Evolutionary conservation across 208 protist genomes (phyloP), one percentile per base, ranked within the genome.

Genomic region (Crithidia expoeki): DNA sequence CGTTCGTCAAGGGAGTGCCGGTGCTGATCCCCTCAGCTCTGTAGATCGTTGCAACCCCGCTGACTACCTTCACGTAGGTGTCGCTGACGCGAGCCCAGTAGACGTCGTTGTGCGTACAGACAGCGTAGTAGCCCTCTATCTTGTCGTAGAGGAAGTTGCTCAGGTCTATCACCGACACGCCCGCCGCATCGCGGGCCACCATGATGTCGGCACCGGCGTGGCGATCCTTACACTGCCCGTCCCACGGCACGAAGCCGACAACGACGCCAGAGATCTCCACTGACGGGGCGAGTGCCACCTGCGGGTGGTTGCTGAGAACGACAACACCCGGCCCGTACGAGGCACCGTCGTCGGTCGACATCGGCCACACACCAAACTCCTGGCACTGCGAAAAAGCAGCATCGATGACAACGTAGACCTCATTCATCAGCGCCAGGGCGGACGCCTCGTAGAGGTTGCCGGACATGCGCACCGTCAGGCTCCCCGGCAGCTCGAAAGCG

Each of bases 241-340:
- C 73, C 79, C 76, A 84, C 40, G 80, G 68, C 14, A 79, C 77
- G 34, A 93, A 64, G 2, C 79, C 83, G 46, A 93, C 56, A 6
- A 83, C 59, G 3, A 78, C 70, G 32, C 84, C 84, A 30, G 78
- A 66, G 4, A 86, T 44, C 12, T 72, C 61, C n/a, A 40, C 67
- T 12, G 44, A 32, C 17, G 72, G 36, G 34, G 36, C 57, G 25
- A 93, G 62, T 10, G 56, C 58, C 16, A 88, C 47, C 27, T 86
- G 53, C 21, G 84, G 71, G 46, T 80, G 68, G 49, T 56, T 80
- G 27, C 56, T 59, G n/a, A 81, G 80, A 36, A 72, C 76, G 25
- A 89, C 79, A 23, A 76, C 81, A n/a, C 72, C 73, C 2, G 74
- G 62, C 51, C 79, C 76, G 69, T 74, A 88, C 34, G 73, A 67